Evolutionary conservation across 805 yeast species (phyloP).

Genomic region (Wickerhamomyces alni): DNA sequence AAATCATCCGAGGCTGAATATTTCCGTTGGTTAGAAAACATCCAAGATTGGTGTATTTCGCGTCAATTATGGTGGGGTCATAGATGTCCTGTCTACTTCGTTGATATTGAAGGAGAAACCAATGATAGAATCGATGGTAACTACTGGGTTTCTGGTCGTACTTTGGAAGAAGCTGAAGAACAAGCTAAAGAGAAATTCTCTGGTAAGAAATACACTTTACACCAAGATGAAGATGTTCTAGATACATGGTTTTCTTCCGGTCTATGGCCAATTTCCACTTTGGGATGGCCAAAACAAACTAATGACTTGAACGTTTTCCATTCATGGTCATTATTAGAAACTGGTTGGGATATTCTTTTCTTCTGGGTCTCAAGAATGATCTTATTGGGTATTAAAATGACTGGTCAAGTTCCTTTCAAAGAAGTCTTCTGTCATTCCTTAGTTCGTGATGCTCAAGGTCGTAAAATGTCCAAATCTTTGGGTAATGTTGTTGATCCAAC

Average conservation of each 20-base stretch:
- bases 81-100: constrained; percentile 93
- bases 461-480: constrained; percentile 96
- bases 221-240: constrained; percentile 96
- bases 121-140: constrained; percentile 54
- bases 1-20: constrained; percentile 88
- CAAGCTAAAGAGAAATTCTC: constrained; percentile 78
- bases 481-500: constrained; percentile 96
- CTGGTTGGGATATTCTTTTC: constrained; percentile 99
- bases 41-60: constrained; percentile 99
- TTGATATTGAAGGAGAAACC: constrained; percentile 64
- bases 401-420: constrained; percentile 87
- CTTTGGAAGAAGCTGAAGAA: constrained; percentile 70
- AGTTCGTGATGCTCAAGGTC: constrained; percentile 98
- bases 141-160: constrained; percentile 91
- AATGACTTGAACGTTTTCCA: constrained; percentile 70
- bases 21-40: constrained; percentile 91
- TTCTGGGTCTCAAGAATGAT: constrained; percentile 99
- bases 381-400: constrained; percentile 80
- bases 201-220: constrained; percentile 60
- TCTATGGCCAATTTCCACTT: constrained; percentile 93
- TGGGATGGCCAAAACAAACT: constrained; percentile 90
- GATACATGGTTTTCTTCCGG: constrained; percentile 99
- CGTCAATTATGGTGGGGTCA: constrained; percentile 97
- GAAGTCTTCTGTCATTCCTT: constrained; percentile 98
- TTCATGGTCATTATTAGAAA: constrained; percentile 93